Percentiles rank a stretch among this genome's conserved stretches.
Conservation (phyloP, 225 moss, liverwort and hornwort genomes). For the Asterella californica region DNA sequence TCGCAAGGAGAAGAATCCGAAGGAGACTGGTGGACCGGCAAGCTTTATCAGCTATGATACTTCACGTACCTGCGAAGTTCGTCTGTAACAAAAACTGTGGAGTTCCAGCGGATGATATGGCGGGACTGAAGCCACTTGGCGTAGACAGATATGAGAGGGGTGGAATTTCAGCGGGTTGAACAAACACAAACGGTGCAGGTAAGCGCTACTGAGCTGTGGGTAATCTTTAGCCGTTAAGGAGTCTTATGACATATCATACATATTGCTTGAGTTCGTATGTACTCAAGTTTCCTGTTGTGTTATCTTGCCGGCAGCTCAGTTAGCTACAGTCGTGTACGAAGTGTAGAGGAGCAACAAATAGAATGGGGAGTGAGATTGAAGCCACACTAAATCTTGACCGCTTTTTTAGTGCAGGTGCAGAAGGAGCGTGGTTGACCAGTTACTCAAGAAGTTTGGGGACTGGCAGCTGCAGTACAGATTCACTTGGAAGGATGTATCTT, state of each 20-base stretch:
- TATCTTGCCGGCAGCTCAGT: background rate
- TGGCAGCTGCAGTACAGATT: background rate
- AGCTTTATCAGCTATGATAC: background rate
- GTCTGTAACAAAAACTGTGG: background rate
- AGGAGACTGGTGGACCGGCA: background rate
- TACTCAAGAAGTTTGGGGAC: background rate
- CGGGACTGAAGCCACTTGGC: background rate
- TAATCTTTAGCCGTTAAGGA: background rate
- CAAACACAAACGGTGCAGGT: background rate
- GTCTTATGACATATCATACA: background rate
- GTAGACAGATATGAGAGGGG: background rate
- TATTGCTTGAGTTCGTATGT: background rate
- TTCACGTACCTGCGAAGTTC: background rate
- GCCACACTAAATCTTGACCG: background rate
- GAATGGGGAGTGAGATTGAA: background rate
- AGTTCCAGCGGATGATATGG: background rate
- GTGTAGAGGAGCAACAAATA: background rate
- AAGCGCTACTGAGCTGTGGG: background rate
- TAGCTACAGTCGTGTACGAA: background rate
- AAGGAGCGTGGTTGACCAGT: background rate
- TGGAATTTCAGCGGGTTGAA: background rate
- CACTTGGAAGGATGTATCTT: conserved; percentile 27
- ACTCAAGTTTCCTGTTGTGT: background rate
- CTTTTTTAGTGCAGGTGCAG: background rate
- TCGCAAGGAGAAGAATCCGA: background rate